Percentiles rank a stretch among this genome's conserved stretches.
Conservation (phyloP, 306 rosid species). For the Carpinus viminea region DNA sequence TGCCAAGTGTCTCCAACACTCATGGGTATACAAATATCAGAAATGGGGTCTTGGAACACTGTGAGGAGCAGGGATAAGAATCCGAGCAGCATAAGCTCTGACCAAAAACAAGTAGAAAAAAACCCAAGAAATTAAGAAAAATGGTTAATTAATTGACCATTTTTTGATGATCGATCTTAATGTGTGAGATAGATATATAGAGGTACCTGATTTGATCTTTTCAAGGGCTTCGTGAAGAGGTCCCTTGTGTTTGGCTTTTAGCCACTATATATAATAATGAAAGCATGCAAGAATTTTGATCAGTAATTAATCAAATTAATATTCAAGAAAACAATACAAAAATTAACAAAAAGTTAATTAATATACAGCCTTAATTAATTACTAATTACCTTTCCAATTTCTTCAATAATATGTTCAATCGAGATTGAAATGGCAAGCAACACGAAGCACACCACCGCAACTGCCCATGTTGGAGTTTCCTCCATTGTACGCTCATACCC, state of each 20-base stretch:
- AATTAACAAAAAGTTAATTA: too few species aligned
- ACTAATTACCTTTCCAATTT: slow-evolving; percentile 41
- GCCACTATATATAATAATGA: slow-evolving; percentile 29
- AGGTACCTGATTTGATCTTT: slow-evolving; percentile 49
- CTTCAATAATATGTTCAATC: slow-evolving; percentile 56
- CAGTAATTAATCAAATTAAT: neutral
- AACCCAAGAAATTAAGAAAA: too few species aligned
- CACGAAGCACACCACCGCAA: slow-evolving; percentile 61
- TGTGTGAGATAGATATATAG: too few species aligned
- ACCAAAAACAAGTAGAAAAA: neutral
- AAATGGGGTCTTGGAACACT: slow-evolving; percentile 25
- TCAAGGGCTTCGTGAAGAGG: slow-evolving; percentile 57
- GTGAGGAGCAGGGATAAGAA: slow-evolving; percentile 50
- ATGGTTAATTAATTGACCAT: slow-evolving; percentile 5
- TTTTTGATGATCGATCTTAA: too few species aligned
- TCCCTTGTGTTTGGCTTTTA: slow-evolving; percentile 34
- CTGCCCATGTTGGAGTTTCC: slow-evolving; percentile 77
- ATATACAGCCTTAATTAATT: slow-evolving; percentile 33
- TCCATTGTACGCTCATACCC: slow-evolving; percentile 46
- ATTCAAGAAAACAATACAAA: neutral
- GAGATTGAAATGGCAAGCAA: slow-evolving; percentile 56
- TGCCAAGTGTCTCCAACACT: slow-evolving; percentile 44
- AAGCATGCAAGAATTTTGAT: neutral
- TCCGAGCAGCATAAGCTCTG: slow-evolving; percentile 64
- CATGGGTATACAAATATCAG: slow-evolving; percentile 39